Percentiles rank a stretch among this genome's conserved stretches.
Conservation (phyloP, 352 stramenopile genomes). For the Blastocystis sp. region DNA sequence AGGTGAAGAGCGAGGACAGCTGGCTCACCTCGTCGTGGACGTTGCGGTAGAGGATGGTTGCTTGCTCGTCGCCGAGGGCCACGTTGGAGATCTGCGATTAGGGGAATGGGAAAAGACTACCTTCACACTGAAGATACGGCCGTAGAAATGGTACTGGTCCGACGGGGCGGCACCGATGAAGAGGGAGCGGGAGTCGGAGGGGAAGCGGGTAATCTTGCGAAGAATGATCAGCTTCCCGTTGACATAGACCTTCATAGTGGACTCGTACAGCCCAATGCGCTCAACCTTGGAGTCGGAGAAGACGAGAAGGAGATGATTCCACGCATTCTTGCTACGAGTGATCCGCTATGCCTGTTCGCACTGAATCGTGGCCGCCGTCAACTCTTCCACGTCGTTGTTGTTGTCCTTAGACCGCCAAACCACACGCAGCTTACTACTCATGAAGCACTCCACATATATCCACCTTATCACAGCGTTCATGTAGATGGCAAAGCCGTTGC, state of each 20-base stretch:
- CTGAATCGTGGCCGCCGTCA: not conserved
- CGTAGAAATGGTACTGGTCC: not conserved
- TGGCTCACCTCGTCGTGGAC: not conserved
- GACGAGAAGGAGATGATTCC: slow-evolving; percentile 24
- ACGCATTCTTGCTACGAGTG: slow-evolving; percentile 9
- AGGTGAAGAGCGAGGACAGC: not conserved
- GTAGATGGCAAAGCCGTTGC: slow-evolving; percentile 39
- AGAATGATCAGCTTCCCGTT: not conserved
- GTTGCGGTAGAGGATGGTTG: not conserved
- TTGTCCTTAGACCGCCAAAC: not conserved
- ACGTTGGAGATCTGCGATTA: not conserved
- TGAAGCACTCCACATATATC: not conserved
- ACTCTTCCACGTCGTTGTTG: not conserved
- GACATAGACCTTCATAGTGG: slow-evolving; percentile 10
- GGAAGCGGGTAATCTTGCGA: not conserved
- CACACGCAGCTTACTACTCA: slow-evolving; percentile 14
- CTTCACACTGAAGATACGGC: slow-evolving; percentile 46
- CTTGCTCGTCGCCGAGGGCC: not conserved
- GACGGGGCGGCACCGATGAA: slow-evolving; percentile 11
- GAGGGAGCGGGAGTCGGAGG: not conserved
- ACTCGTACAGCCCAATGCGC: slow-evolving; percentile 1
- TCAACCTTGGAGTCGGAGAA: not conserved
- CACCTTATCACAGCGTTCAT: not conserved
- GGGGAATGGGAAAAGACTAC: not conserved
- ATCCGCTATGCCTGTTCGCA: not conserved